Evolutionary conservation across 306 rosid genomes (phyloP).

Genomic region (Dalbergia cultrata): DNA sequence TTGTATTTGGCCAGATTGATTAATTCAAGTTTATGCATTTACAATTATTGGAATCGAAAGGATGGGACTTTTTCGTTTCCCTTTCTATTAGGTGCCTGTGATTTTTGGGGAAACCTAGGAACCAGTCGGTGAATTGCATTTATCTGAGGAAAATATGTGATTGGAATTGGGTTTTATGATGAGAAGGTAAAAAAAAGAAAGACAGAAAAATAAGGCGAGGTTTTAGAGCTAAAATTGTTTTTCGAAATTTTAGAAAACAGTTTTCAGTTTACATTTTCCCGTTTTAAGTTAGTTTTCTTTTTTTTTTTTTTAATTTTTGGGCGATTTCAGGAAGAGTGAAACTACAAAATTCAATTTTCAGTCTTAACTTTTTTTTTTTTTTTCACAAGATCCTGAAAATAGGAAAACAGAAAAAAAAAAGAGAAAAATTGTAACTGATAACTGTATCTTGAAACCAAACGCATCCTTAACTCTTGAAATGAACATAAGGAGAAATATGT

Average conservation of each 20-base stretch:
- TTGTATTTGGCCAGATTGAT: not conserved
- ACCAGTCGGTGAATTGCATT: conserved; percentile 4
- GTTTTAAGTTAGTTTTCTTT: too few relatives aligned
- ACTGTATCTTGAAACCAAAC: too few relatives aligned
- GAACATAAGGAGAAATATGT: not conserved
- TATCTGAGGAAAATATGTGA: not conserved
- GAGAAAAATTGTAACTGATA: too few relatives aligned
- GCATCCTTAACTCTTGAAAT: not conserved
- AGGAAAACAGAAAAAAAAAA: too few relatives aligned
- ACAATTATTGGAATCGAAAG: not conserved
- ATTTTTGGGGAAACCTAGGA: conserved; percentile 23
- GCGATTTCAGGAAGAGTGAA: too few relatives aligned
- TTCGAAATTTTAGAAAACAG: not conserved
- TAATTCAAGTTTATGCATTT: conserved; percentile 3
- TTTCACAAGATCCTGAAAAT: too few relatives aligned
- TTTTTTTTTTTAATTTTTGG: not conserved
- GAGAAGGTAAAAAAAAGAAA: too few relatives aligned
- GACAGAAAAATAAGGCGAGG: not conserved
- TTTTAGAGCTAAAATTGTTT: conserved; percentile 15
- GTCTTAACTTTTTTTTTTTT: too few relatives aligned
- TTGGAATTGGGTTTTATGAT: not conserved
- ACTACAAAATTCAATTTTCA: too few relatives aligned
- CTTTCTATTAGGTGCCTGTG: not conserved
- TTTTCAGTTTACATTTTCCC: too few relatives aligned
- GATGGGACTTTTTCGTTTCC: not conserved